Evolutionary conservation across 306 rosid genomes (phyloP).

Genomic region (Fagus crenata): DNA sequence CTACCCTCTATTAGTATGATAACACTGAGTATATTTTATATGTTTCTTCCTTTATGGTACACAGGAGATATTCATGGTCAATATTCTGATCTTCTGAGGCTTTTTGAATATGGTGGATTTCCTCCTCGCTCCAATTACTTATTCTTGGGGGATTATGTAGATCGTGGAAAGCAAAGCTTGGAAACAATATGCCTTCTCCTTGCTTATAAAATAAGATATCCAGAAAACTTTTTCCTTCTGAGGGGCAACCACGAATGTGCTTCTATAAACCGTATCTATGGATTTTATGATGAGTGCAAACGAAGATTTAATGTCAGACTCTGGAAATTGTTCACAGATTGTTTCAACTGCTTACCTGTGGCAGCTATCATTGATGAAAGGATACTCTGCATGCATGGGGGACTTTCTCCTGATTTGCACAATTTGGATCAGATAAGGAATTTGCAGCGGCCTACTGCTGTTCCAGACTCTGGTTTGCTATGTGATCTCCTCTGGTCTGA

Average conservation of each 20-base stretch:
- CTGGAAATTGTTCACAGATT: constrained; percentile 80
- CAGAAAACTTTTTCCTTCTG: constrained; percentile 72
- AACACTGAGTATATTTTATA: constrained; percentile 2
- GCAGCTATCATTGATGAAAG: constrained; percentile 80
- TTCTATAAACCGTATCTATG: constrained; percentile 82
- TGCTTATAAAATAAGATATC: constrained; percentile 81
- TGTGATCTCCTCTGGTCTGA: constrained; percentile 95
- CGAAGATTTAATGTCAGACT: constrained; percentile 65
- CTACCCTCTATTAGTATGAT: neutral
- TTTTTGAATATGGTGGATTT: constrained; percentile 77
- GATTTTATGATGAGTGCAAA: constrained; percentile 91
- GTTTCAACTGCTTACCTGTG: constrained; percentile 88
- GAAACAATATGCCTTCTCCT: constrained; percentile 94
- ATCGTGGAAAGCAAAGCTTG: constrained; percentile 85
- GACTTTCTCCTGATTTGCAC: constrained; percentile 71
- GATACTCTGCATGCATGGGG: constrained; percentile 92
- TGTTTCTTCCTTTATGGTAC: constrained; percentile 19
- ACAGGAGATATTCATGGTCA: constrained; percentile 93
- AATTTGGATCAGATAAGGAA: constrained; percentile 58
- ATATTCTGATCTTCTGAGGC: constrained; percentile 77
- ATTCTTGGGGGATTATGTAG: constrained; percentile 88
- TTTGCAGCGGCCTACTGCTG: constrained; percentile 60
- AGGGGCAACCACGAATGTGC: constrained; percentile 98
- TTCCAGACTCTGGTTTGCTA: constrained; percentile 70
- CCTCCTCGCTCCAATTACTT: constrained; percentile 86